These are phyloP conservation scores for Cucurbita ficifolia DNA, from an alignment of 306 rosid genomes.

Conservation along the genomic window DNA sequence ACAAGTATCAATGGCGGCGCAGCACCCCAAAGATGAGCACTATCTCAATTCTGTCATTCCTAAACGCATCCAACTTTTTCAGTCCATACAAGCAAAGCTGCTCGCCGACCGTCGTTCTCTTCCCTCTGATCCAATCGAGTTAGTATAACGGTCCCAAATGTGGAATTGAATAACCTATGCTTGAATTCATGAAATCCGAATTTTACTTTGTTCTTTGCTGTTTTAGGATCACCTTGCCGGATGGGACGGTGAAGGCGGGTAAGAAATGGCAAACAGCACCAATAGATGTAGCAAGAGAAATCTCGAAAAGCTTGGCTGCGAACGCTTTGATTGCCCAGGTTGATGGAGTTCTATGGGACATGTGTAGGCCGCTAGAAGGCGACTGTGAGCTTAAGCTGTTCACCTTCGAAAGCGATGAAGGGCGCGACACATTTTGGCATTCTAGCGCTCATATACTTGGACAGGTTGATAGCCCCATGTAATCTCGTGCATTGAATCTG, in stretches of 20 bases:
- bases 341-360: slow-evolving; percentile 82
- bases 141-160: not conserved
- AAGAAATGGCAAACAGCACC: slow-evolving; percentile 73
- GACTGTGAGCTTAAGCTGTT: slow-evolving; percentile 60
- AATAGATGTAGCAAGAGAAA: slow-evolving; percentile 56
- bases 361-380: slow-evolving; percentile 61
- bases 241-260: slow-evolving; percentile 54
- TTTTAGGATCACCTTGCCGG: slow-evolving; percentile 49
- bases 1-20: slow-evolving; percentile 19
- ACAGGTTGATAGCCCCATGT: slow-evolving; percentile 28
- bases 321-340: slow-evolving; percentile 74
- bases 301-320: slow-evolving; percentile 62
- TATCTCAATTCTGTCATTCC: slow-evolving; percentile 38
- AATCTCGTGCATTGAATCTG: not conserved
- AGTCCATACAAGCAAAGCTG: slow-evolving; percentile 33
- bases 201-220: not conserved
- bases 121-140: slow-evolving; percentile 64
- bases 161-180: not conserved
- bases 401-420: slow-evolving; percentile 71
- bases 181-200: not conserved
- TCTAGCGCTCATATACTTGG: slow-evolving; percentile 98
- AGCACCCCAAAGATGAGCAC: slow-evolving; percentile 48
- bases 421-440: slow-evolving; percentile 96
- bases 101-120: slow-evolving; percentile 32
- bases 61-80: slow-evolving; percentile 56